phyloP scores from a whole-genome alignment of 2,329 filamentous ascomycete species.

The Chrysosporium keratinophilum region DNA sequence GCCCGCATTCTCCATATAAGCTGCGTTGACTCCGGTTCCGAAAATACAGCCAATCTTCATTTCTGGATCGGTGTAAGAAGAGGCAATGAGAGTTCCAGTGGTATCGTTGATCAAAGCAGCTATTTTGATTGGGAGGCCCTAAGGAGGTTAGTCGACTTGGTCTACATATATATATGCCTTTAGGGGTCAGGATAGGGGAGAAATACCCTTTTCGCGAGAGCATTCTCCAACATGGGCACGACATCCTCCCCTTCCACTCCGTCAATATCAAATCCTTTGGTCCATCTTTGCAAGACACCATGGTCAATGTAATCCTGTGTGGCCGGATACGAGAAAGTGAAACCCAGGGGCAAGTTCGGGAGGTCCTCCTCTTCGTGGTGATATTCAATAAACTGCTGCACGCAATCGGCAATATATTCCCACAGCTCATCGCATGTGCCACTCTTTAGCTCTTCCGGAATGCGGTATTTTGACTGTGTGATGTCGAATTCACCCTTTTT shows the following conservation, averaged over 20 bases:
- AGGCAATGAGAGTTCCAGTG: constrained; percentile 91
- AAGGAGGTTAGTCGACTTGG: constrained; percentile 14
- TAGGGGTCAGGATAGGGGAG: constrained; percentile 14
- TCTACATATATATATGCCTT: neutral
- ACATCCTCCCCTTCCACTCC: constrained; percentile 87
- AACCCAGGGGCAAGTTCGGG: constrained; percentile 63
- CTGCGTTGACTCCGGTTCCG: constrained; percentile 94
- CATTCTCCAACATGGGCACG: constrained; percentile 74
- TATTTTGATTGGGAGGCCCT: constrained; percentile 85
- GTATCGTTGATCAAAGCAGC: constrained; percentile 95
- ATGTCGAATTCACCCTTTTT: constrained; percentile 87
- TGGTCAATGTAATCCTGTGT: constrained; percentile 90
- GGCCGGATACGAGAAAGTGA: constrained; percentile 93
- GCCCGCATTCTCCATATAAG: constrained; percentile 90
- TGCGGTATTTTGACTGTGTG: constrained; percentile 89
- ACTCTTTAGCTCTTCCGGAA: constrained; percentile 86
- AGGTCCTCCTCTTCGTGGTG: constrained; percentile 61
- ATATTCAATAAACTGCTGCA: constrained; percentile 79
- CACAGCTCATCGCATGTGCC: constrained; percentile 76
- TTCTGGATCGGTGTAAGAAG: constrained; percentile 83
- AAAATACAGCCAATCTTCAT: constrained; percentile 98
- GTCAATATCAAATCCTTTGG: constrained; percentile 90
- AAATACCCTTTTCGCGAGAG: constrained; percentile 58
- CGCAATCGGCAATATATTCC: constrained; percentile 88
- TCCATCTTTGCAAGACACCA: constrained; percentile 88